Conservation (phyloP, 225 moss, liverwort and hornwort species). For the Pseudoscleropodium purum region DNA sequence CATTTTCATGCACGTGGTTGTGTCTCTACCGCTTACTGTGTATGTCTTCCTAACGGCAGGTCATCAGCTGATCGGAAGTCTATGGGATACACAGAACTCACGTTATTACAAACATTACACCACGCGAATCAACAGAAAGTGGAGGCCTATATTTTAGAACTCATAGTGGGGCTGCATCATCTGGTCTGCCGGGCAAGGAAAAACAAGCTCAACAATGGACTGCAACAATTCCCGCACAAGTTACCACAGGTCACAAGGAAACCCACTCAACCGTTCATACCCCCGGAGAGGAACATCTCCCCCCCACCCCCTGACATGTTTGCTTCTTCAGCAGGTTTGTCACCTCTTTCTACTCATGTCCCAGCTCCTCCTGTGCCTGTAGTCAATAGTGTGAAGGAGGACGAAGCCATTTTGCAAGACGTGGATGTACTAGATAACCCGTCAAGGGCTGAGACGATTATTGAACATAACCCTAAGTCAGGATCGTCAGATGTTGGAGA, state of each 20-base stretch:
- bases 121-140: conserved; percentile 63
- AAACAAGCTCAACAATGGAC: conserved; percentile 22
- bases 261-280: conserved; percentile 15
- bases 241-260: conserved; percentile 2
- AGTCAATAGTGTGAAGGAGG: conserved; percentile 10
- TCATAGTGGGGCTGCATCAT: conserved; percentile 62
- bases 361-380: background rate
- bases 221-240: conserved; percentile 16
- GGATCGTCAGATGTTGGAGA: background rate
- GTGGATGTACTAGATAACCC: background rate
- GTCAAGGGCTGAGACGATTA: background rate
- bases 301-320: conserved; percentile 30
- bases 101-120: conserved; percentile 59
- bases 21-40: background rate
- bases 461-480: background rate
- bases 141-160: conserved; percentile 57
- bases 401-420: conserved; percentile 19
- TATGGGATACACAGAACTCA: conserved; percentile 51
- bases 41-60: conserved; percentile 7
- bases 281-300: conserved; percentile 29
- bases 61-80: conserved; percentile 44
- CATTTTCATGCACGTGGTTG: background rate
- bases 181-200: conserved; percentile 49
- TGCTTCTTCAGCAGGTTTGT: conserved; percentile 7
- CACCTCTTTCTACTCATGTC: background rate